These are phyloP conservation scores for Epichloe sibirici DNA, from an alignment of 2,329 filamentous ascomycete species.

Conservation along the genomic window DNA sequence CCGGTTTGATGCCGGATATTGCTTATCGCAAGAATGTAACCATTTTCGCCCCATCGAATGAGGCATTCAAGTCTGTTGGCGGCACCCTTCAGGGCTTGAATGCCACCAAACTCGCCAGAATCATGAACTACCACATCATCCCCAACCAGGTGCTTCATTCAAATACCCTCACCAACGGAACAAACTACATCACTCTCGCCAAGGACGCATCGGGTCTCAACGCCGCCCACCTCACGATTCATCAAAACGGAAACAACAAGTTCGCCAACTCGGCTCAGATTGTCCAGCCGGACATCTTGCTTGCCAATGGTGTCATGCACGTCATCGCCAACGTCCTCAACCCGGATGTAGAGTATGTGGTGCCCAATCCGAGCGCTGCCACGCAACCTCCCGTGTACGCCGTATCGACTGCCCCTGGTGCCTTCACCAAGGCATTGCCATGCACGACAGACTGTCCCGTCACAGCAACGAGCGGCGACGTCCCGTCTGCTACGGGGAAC, in stretches of 20 bases:
- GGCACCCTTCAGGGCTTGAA: slow-evolving; percentile 36
- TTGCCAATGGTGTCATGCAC: slow-evolving; percentile 47
- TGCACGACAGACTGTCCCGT: slow-evolving; percentile 28
- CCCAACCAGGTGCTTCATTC: slow-evolving; percentile 42
- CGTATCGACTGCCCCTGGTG: slow-evolving; percentile 31
- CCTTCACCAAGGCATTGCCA: slow-evolving; percentile 31
- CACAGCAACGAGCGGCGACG: slow-evolving; percentile 12
- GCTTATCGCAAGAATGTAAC: slow-evolving; percentile 36
- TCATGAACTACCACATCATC: slow-evolving; percentile 55
- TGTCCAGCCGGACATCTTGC: slow-evolving; percentile 37
- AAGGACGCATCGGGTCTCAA: slow-evolving; percentile 28
- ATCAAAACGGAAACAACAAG: slow-evolving; percentile 30
- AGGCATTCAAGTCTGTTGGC: slow-evolving; percentile 45
- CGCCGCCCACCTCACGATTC: slow-evolving; percentile 21
- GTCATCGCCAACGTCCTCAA: slow-evolving; percentile 42
- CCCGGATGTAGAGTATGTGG: slow-evolving; percentile 22
- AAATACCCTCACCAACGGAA: slow-evolving; percentile 22
- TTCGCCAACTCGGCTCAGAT: slow-evolving; percentile 43
- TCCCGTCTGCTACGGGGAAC: slow-evolving; percentile 9
- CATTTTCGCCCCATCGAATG: slow-evolving; percentile 51
- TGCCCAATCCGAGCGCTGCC: slow-evolving; percentile 24
- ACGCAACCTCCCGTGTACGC: slow-evolving; percentile 41
- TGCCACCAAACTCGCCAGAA: slow-evolving; percentile 31
- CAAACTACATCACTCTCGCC: slow-evolving; percentile 22
- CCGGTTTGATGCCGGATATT: slow-evolving; percentile 26